These are phyloP conservation scores for Pythium insidiosum DNA, from an alignment of 352 stramenopile species.

Conservation along the genomic window DNA sequence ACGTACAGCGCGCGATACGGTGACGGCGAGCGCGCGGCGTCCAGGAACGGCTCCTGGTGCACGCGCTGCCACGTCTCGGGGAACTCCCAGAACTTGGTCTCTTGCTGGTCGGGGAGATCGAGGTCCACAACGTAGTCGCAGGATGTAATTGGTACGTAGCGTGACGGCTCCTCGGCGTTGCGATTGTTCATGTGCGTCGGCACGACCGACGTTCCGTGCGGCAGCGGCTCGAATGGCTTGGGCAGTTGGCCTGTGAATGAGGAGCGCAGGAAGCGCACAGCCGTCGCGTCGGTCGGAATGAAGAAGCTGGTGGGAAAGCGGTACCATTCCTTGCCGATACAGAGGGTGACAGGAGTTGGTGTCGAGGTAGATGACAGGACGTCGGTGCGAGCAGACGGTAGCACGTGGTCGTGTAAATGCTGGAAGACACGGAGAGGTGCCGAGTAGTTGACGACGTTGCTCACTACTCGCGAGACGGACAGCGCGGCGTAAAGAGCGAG, in stretches of 20 bases:
- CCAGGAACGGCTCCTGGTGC: conserved; percentile 44
- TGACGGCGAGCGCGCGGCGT: conserved; percentile 50
- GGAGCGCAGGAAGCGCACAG: conserved; percentile 89
- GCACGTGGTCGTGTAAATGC: conserved; percentile 46
- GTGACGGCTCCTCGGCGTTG: conserved; percentile 87
- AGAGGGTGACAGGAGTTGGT: conserved; percentile 63
- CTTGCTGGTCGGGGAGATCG: conserved; percentile 46
- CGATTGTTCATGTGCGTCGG: conserved; percentile 90
- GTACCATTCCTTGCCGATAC: conserved; percentile 98
- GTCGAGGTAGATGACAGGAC: conserved; percentile 12
- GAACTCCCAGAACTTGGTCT: conserved; percentile 61
- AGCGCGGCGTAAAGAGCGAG: conserved; percentile 45
- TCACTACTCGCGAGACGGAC: conserved; percentile 48
- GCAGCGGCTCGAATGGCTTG: conserved; percentile 82
- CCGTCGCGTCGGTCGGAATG: conserved; percentile 76
- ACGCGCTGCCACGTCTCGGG: conserved; percentile 41
- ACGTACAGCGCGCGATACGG: conserved; percentile 76
- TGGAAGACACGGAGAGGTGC: conserved; percentile 66
- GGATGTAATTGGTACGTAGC: conserved; percentile 66
- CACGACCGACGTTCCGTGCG: conserved; percentile 51
- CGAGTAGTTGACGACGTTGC: conserved; percentile 65
- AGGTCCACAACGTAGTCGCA: conserved; percentile 91
- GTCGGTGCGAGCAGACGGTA: conserved; percentile 26
- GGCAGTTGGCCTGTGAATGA: conserved; percentile 92
- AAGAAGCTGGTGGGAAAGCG: conserved; percentile 95